Evolutionary conservation across 192 early-diverging fungal species (phyloP), one percentile per base, ranked within the genome.

Genomic region (Coemansia sp.): DNA sequence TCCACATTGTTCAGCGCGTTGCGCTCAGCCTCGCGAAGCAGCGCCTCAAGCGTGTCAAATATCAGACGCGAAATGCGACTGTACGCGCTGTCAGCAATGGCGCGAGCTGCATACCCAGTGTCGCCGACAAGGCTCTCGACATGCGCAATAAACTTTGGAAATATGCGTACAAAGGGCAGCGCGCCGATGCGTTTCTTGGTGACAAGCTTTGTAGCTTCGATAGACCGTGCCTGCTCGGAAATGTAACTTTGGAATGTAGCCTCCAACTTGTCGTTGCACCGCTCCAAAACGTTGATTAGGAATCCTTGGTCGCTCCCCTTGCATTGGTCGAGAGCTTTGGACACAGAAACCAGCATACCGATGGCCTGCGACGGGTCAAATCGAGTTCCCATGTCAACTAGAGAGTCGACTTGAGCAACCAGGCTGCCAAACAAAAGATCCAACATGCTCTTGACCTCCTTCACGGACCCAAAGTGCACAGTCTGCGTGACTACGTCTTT

Each of bases 151-250:
- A 92, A 94, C 35, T 83, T 64, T 32, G 95, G 95, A 55, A 98
- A 96, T 6, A 88, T 90, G 3, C 88, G 82, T 18, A 94, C 83
- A 65, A 90, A 93, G 0, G 88, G 81, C n/a, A 95, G 68, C n/a
- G 93, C 88, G 14, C 95, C 95, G 45, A 79, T 85, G 4, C 94
- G 82, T 68, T 90, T 91, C 53, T 90, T 90, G 27, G 86, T 83
- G 17, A 85, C 91, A 52, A 92, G 80, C 65, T 93, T 90, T 14
- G 90, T 93, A 17, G 93, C 92, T 35, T 98, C 94, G 49, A 98
- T 94, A 11, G 80, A 81, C 53, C 83, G 84, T 21, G 93, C 76
- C 69, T 98, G 95, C 26, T 96, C 92, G 13, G 88, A 85, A 19
- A 90, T 63, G 69, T 90, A 98, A 49, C 81, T 82, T 25, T 91